Base-by-base conservation (phyloP, 1,284 basidiomycete genomes). In the Amylostereum chailletii region DNA sequence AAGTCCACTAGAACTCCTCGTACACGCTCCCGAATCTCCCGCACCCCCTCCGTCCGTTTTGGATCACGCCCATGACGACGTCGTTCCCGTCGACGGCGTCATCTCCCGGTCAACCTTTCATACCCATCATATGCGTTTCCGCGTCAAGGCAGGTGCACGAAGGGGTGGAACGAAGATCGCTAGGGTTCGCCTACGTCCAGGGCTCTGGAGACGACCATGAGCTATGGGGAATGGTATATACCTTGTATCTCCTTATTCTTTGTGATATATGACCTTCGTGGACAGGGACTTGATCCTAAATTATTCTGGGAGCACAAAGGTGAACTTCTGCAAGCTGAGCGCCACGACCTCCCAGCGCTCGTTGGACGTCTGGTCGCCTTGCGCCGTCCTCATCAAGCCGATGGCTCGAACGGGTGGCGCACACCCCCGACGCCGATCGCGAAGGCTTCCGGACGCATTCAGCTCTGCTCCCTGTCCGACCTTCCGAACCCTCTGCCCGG, bases 121-220 rank as follows among this genome's bases (percentile, higher is more conserved):
- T 78, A 48, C 86, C 90, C 0, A 60, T 94, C 42, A 66, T 94
- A 32, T 90, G 89, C 60, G 66, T 90, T 3, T 90, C 87, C 10
- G 89, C 90, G 2, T 91, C 88, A 5, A 81, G 75, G 54, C 77
- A 79, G 50, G 70, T 83, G 4, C 60, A 70, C 10, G 77, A 80
- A 1, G 79, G 78, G 2, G 46, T 75, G 1, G 77, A 83, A 53
- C 70, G 86, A 37, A 74, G 84, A 1, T 58, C 70, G 9, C 66
- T 67, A 11, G 86, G 85, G 0, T 93, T 80, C 59, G 71, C 78
- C 3, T 94, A 94, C 58, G 78, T 94, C 5, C 91, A 94, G 64
- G 92, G 92, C 2, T 88, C 87, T 0, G 91, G 90, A 0, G 90
- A 94, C 59, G 91, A 94, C 58, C 90, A 94, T 58, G 91, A 94